A percentile compares a stretch with the other conserved stretches of the same genome.
Conservation (phyloP, 345 rosid genomes). For the Sonneratia alba region DNA sequence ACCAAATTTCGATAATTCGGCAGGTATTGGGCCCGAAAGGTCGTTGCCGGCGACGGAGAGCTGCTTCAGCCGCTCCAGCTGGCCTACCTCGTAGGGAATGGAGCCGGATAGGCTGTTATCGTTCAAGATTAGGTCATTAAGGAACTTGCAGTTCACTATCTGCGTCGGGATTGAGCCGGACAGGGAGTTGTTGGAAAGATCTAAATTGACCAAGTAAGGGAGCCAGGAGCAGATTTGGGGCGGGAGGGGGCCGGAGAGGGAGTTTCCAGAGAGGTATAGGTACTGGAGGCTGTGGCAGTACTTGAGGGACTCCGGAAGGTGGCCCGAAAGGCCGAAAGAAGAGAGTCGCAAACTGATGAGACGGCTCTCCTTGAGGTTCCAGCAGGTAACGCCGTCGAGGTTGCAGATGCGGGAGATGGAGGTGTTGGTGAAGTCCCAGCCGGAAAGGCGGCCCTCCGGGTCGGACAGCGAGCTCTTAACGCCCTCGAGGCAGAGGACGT, state of each 20-base stretch:
- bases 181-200: constrained; percentile 44
- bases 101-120: constrained; percentile 39
- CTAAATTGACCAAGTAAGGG: constrained; percentile 37
- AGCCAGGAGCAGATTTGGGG: constrained; percentile 46
- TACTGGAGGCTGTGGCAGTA: constrained; percentile 39
- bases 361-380: constrained; percentile 48
- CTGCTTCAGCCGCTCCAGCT: constrained; percentile 33
- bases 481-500: constrained; percentile 46
- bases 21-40: constrained; percentile 45
- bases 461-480: constrained; percentile 29
- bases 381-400: constrained; percentile 50
- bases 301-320: constrained; percentile 40
- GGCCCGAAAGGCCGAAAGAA: constrained; percentile 33
- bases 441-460: constrained; percentile 20
- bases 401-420: constrained; percentile 35
- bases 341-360: constrained; percentile 29
- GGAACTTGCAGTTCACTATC: constrained; percentile 37
- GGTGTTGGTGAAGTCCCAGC: constrained; percentile 42
- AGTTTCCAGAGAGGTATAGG: constrained; percentile 42
- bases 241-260: constrained; percentile 44
- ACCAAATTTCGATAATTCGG: constrained; percentile 25
- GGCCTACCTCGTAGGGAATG: constrained; percentile 37
- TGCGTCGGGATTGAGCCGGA: constrained; percentile 39
- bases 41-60: constrained; percentile 34
- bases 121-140: constrained; percentile 32